Evolutionary conservation across 129 eudicot species (phyloP).

Genomic region (Artemisia argyi): DNA sequence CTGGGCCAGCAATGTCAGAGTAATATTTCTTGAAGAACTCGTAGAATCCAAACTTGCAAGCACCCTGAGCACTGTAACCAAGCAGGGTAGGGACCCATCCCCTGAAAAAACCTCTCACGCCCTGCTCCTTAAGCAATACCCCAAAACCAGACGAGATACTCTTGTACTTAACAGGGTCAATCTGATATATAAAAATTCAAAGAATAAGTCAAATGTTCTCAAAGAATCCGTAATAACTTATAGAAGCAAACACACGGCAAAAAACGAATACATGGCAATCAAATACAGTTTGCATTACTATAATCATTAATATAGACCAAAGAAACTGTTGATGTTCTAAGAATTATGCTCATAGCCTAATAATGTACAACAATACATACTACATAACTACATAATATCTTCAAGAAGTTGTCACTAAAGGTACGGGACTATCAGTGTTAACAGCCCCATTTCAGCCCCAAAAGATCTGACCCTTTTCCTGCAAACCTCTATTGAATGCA

Average conservation of each 20-base stretch:
- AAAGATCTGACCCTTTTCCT: background rate
- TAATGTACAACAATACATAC: constrained; percentile 1
- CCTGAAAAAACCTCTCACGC: constrained; percentile 66
- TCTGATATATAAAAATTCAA: constrained; percentile 30
- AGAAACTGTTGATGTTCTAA: background rate
- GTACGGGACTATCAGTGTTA: background rate
- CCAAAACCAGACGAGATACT: constrained; percentile 82
- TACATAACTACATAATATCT: background rate
- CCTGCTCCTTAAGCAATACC: constrained; percentile 72
- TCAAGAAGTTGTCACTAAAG: background rate
- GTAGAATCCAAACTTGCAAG: constrained; percentile 84
- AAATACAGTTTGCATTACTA: background rate
- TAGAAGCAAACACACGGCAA: background rate
- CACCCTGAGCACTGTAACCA: constrained; percentile 92
- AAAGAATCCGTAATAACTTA: background rate
- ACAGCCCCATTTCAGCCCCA: background rate
- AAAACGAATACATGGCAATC: background rate
- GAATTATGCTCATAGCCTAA: constrained; percentile 3
- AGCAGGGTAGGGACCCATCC: constrained; percentile 83
- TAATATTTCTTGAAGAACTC: constrained; percentile 90
- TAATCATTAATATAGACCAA: background rate
- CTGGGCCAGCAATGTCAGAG: constrained; percentile 85
- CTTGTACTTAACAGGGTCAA: constrained; percentile 82
- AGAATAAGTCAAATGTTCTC: background rate
- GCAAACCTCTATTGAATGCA: background rate